Conservation (phyloP, 441 rosid species). For the Eruca vesicaria region DNA sequence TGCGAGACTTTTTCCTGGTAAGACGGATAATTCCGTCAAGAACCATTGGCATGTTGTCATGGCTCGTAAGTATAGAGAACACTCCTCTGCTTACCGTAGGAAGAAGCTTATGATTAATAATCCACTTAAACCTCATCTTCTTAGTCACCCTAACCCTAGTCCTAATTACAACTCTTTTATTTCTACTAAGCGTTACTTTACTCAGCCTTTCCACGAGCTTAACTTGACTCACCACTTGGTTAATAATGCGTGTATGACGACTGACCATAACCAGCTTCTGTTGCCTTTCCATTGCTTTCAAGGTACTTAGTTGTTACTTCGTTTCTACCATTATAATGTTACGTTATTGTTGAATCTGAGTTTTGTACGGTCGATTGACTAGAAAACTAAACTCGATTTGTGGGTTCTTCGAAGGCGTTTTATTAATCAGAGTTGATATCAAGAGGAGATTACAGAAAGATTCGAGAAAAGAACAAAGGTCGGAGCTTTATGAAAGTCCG, state of each 20-base stretch:
- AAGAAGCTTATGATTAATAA: constrained; percentile 44
- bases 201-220: constrained; percentile 41
- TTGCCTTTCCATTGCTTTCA: constrained; percentile 54
- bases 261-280: constrained; percentile 27
- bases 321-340: not conserved
- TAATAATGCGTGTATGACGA: constrained; percentile 7
- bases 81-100: constrained; percentile 64
- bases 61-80: constrained; percentile 84
- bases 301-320: too few species aligned
- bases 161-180: constrained; percentile 30
- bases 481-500: too few species aligned
- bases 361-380: too few species aligned
- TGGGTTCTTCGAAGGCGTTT: too few species aligned
- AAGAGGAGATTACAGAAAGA: too few species aligned
- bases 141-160: constrained; percentile 27
- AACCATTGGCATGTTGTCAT: constrained; percentile 98
- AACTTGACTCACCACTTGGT: constrained; percentile 22
- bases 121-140: constrained; percentile 31
- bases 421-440: too few species aligned
- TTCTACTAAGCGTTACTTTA: constrained; percentile 27
- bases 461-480: too few species aligned
- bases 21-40: constrained; percentile 97
- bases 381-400: too few species aligned
- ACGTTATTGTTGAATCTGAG: too few species aligned
- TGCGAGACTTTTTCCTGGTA: constrained; percentile 85